Percentiles rank a stretch among this genome's conserved stretches.
phyloP scores from a whole-genome alignment of 805 yeast genomes.

The Zygosaccharomyces gambellarensis region DNA sequence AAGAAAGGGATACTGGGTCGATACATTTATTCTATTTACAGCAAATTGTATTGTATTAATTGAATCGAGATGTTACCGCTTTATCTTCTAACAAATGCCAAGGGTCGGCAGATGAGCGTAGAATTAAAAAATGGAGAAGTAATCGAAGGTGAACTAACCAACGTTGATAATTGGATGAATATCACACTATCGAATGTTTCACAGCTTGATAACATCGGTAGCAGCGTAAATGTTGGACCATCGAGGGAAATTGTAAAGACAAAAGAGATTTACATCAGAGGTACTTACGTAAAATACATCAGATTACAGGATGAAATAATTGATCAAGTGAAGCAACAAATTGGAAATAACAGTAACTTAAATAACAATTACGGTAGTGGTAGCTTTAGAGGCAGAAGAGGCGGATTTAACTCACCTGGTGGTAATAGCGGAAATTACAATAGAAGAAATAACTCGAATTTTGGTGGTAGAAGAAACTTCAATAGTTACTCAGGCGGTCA shows the following conservation, averaged over 20 bases:
- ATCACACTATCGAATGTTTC: constrained; percentile 73
- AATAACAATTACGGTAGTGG: constrained; percentile 35
- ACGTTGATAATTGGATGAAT: constrained; percentile 96
- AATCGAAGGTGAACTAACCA: constrained; percentile 73
- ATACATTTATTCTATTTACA: not conserved
- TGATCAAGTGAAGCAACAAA: constrained; percentile 69
- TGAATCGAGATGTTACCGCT: constrained; percentile 64
- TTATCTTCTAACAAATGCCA: constrained; percentile 83
- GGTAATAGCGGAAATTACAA: constrained; percentile 32
- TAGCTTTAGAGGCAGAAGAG: constrained; percentile 19
- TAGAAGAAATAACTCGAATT: constrained; percentile 24
- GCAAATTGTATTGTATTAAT: constrained; percentile 5
- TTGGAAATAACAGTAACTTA: constrained; percentile 44
- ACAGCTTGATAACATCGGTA: constrained; percentile 16
- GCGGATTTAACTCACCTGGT: constrained; percentile 29
- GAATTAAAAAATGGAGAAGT: constrained; percentile 92
- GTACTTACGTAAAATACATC: constrained; percentile 74
- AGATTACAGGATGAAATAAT: constrained; percentile 73
- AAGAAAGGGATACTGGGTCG: not conserved
- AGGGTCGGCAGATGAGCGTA: constrained; percentile 79
- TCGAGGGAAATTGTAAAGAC: constrained; percentile 51
- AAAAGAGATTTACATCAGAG: constrained; percentile 76
- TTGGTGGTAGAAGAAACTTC: constrained; percentile 30
- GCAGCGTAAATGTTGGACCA: constrained; percentile 28
- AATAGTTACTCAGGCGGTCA: constrained; percentile 15